Percentiles rank a stretch among this genome's conserved stretches.
phyloP scores from a whole-genome alignment of 805 yeast genomes.

The Soucietia sequanensis region DNA sequence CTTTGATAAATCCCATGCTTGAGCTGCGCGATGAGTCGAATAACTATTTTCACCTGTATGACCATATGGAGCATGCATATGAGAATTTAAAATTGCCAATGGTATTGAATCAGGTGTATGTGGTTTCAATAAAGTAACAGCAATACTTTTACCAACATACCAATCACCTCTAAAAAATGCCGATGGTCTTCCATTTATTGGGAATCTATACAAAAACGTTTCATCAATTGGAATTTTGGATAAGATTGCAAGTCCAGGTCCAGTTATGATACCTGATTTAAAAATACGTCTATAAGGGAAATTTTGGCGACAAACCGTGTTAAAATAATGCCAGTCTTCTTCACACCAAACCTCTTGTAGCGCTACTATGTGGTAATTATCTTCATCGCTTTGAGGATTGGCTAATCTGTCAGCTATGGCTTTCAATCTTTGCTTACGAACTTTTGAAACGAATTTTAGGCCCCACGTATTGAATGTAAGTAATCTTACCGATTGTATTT shows the following conservation, averaged over 20 bases:
- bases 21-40: conserved; percentile 85
- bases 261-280: conserved; percentile 81
- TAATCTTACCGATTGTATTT: too few relatives aligned
- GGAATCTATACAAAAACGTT: conserved; percentile 79
- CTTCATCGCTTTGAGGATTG: conserved; percentile 19
- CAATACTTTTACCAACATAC: conserved; percentile 91
- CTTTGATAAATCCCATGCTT: conserved; percentile 92
- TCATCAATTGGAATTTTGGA: conserved; percentile 81
- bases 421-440: conserved; percentile 57
- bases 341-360: conserved; percentile 94
- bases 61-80: conserved; percentile 94
- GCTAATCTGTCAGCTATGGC: conserved; percentile 74
- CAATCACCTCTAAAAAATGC: conserved; percentile 96
- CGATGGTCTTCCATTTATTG: conserved; percentile 90
- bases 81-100: conserved; percentile 82
- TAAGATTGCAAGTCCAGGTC: conserved; percentile 88
- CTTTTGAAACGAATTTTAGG: conserved; percentile 75
- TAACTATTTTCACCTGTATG: conserved; percentile 83
- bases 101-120: conserved; percentile 46
- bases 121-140: conserved; percentile 64
- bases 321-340: conserved; percentile 74
- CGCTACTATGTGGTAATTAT: conserved; percentile 77
- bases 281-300: conserved; percentile 71
- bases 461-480: conserved; percentile 89
- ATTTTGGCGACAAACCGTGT: conserved; percentile 35